phyloP scores from a whole-genome alignment of 805 yeast genomes.

The Teunomyces gatunensis region DNA sequence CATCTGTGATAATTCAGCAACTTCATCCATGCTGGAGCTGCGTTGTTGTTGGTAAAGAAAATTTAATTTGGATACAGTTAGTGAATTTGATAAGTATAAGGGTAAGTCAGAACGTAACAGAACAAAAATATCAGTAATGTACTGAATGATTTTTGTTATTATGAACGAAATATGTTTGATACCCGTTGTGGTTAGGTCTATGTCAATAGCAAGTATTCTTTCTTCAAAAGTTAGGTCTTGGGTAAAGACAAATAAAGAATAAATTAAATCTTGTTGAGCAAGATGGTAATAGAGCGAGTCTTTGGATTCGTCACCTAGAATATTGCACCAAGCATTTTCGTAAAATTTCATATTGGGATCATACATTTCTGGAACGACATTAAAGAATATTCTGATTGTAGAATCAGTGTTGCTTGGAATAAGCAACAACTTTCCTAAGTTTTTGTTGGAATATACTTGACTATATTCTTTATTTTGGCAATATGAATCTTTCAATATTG shows the following conservation, averaged over 20 bases:
- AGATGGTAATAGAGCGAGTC: slow-evolving; percentile 48
- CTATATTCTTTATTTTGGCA: background rate
- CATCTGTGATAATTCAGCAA: slow-evolving; percentile 36
- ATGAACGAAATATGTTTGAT: slow-evolving; percentile 32
- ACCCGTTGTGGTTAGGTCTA: slow-evolving; percentile 50
- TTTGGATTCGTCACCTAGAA: slow-evolving; percentile 61
- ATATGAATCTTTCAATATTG: background rate
- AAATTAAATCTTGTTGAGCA: slow-evolving; percentile 29
- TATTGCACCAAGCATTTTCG: slow-evolving; percentile 49
- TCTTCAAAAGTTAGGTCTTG: slow-evolving; percentile 36
- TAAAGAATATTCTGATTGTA: slow-evolving; percentile 46
- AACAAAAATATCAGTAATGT: slow-evolving; percentile 12
- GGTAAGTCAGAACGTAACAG: slow-evolving; percentile 26
- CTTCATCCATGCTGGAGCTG: slow-evolving; percentile 47
- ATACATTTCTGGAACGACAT: slow-evolving; percentile 17
- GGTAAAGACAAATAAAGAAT: slow-evolving; percentile 40
- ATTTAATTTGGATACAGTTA: slow-evolving; percentile 45
- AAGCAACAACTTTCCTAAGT: slow-evolving; percentile 4
- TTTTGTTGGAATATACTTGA: background rate
- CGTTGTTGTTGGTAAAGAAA: slow-evolving; percentile 36
- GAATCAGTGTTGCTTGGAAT: slow-evolving; percentile 3
- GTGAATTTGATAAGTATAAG: slow-evolving; percentile 44
- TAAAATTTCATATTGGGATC: slow-evolving; percentile 17
- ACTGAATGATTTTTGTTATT: slow-evolving; percentile 31
- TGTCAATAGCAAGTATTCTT: slow-evolving; percentile 48